Conservation (phyloP, 2,329 filamentous ascomycete genomes). For the Exophiala phaeomuriformis region DNA sequence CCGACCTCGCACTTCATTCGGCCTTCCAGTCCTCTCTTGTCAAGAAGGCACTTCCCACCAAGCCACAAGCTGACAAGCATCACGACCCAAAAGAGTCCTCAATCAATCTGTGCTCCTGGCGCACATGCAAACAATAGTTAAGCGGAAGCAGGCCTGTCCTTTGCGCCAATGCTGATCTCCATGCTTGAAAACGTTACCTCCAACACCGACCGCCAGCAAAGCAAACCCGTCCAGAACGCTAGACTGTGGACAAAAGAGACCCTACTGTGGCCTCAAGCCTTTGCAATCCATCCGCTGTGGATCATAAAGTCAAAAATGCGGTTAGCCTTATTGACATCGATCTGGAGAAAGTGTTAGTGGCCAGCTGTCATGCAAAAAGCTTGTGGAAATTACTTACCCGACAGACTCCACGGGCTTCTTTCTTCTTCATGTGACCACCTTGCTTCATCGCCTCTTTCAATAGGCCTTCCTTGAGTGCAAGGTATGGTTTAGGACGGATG, state of each 20-base stretch:
- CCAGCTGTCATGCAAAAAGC: not conserved
- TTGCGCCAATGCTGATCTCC: too few relatives aligned
- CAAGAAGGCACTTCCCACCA: too few relatives aligned
- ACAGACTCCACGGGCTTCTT: constrained; percentile 80
- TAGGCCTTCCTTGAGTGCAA: constrained; percentile 90
- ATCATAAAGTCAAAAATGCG: constrained; percentile 93
- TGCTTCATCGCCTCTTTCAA: constrained; percentile 83
- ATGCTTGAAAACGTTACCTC: not conserved
- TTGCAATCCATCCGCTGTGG: constrained; percentile 83
- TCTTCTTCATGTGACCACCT: constrained; percentile 86
- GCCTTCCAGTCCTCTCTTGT: too few relatives aligned
- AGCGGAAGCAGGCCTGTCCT: too few relatives aligned
- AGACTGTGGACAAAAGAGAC: not conserved
- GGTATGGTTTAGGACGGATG: constrained; percentile 86
- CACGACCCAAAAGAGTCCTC: too few relatives aligned
- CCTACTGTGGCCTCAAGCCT: constrained; percentile 48
- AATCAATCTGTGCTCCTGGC: too few relatives aligned
- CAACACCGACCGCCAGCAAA: not conserved
- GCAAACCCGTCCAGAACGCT: too few relatives aligned
- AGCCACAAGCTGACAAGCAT: too few relatives aligned
- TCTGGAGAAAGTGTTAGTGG: constrained; percentile 34
- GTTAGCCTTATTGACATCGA: constrained; percentile 78
- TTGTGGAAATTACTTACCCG: constrained; percentile 36
- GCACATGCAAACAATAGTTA: too few relatives aligned
- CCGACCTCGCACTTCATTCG: too few relatives aligned